phyloP scores from a whole-genome alignment of 805 yeast genomes.

The Saccharomycopsis schoenii region DNA sequence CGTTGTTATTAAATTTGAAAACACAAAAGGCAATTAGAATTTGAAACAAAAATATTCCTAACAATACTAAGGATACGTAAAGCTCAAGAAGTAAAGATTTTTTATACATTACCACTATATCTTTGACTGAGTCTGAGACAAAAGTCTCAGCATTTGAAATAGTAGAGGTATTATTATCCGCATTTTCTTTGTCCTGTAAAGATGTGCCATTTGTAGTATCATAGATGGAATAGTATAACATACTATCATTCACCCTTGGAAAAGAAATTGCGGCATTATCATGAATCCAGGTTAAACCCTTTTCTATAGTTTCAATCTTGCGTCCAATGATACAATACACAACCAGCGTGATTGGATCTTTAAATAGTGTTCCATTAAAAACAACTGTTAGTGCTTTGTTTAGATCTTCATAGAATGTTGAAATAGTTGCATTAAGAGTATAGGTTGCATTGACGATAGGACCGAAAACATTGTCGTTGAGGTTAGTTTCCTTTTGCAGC shows the following conservation, averaged over 20 bases:
- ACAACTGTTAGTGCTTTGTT: conserved; percentile 46
- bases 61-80: conserved; percentile 33
- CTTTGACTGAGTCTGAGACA: conserved; percentile 21
- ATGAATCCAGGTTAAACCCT: conserved; percentile 74
- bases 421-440: conserved; percentile 51
- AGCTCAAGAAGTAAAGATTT: conserved; percentile 36
- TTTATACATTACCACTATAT: conserved; percentile 27
- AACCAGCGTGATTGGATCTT: conserved; percentile 51
- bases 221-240: not conserved
- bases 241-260: conserved; percentile 37
- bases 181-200: not conserved
- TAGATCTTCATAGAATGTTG: conserved; percentile 46
- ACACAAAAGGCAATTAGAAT: conserved; percentile 29
- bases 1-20: conserved; percentile 2
- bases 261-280: conserved; percentile 47
- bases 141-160: conserved; percentile 18
- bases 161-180: conserved; percentile 1
- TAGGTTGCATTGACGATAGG: conserved; percentile 50
- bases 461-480: conserved; percentile 61
- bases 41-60: conserved; percentile 41
- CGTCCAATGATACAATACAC: conserved; percentile 74
- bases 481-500: conserved; percentile 32
- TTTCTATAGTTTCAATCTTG: conserved; percentile 54
- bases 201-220: not conserved
- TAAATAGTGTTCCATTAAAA: conserved; percentile 62